Base-by-base conservation (phyloP, 2,329 filamentous ascomycete genomes). In the Xylaria sp. region DNA sequence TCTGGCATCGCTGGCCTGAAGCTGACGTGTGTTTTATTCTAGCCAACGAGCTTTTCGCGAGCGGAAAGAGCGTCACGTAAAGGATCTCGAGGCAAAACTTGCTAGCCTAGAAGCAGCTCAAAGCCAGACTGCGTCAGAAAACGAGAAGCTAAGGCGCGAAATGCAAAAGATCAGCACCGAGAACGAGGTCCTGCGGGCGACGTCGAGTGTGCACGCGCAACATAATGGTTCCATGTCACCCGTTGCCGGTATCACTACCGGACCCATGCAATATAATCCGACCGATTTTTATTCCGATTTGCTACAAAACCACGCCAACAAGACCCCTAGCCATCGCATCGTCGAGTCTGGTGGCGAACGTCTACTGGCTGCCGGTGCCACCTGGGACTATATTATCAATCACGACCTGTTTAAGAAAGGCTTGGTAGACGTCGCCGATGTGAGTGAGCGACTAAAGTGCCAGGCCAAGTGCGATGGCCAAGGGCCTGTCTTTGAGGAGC, bases 31-130 rank as follows among this genome's bases (percentile, higher is more conserved):
- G n/a, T 65, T 25, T 48, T 28, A 48, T 59, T 6, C 34, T 72
- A 98, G 95, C 57, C 96, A 98, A 86, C 91, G 95, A 75, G 95
- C 96, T 39, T 98, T 98, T 81, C 93, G 95, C 70, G 95, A 98
- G 81, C 91, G 95, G 74, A 98, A 98, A 81, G 95, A 98, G 80
- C 91, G 91, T 67, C 94, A 97, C 77, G 94, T 98, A 71, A 94
- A 94, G 80, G 94, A 98, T 70, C 90, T 98, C 28, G 94, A 98
- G 81, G 88, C 90, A 66, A 96, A 97, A 79, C 89, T 98, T 34
- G 91, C 89, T 59, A 86, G 85, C 58, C 89, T 98, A 39, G 92
- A 97, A 78, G 89, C 90, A 69, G 89, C 90, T 59, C 92, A 93
- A 61, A 88, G 90, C 65, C 87, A 88, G 41, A 87, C 96, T 0